A percentile compares a stretch with the other conserved stretches of the same genome.
Conservation (phyloP, 1,284 basidiomycete species). For the Neotropicomus parvogracilis region DNA sequence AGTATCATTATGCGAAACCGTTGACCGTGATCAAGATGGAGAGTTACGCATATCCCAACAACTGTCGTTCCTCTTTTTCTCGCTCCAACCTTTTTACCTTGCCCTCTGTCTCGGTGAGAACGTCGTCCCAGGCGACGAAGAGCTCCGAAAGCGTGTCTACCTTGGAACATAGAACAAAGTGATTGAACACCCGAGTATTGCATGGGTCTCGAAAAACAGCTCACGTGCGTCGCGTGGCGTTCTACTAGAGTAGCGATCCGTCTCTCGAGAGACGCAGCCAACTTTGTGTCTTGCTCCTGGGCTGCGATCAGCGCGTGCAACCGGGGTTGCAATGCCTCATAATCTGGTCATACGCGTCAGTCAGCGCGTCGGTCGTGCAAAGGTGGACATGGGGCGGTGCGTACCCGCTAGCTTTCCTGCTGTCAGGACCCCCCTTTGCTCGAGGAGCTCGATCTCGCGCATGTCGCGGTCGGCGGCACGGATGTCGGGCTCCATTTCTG, state of each 20-base stretch:
- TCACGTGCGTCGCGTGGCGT: slow-evolving; percentile 63
- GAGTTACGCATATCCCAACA: slow-evolving; percentile 47
- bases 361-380: background rate
- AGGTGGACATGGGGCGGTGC: slow-evolving; percentile 2
- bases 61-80: slow-evolving; percentile 52
- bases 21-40: background rate
- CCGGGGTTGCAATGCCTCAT: slow-evolving; percentile 59
- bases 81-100: slow-evolving; percentile 53
- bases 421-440: slow-evolving; percentile 63
- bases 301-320: slow-evolving; percentile 53
- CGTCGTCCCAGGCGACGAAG: slow-evolving; percentile 78
- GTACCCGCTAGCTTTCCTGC: slow-evolving; percentile 66
- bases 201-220: slow-evolving; percentile 22
- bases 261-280: slow-evolving; percentile 56
- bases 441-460: slow-evolving; percentile 66
- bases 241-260: slow-evolving; percentile 63
- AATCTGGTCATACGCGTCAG: slow-evolving; percentile 40
- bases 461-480: slow-evolving; percentile 75
- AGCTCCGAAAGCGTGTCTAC: slow-evolving; percentile 74
- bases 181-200: background rate
- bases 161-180: slow-evolving; percentile 36
- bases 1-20: slow-evolving; percentile 16
- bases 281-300: slow-evolving; percentile 55
- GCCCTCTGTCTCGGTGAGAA: slow-evolving; percentile 59
- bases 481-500: slow-evolving; percentile 78